These are phyloP conservation scores for Komagataella ulmi DNA, from an alignment of 805 yeast genomes.

Conservation along the genomic window DNA sequence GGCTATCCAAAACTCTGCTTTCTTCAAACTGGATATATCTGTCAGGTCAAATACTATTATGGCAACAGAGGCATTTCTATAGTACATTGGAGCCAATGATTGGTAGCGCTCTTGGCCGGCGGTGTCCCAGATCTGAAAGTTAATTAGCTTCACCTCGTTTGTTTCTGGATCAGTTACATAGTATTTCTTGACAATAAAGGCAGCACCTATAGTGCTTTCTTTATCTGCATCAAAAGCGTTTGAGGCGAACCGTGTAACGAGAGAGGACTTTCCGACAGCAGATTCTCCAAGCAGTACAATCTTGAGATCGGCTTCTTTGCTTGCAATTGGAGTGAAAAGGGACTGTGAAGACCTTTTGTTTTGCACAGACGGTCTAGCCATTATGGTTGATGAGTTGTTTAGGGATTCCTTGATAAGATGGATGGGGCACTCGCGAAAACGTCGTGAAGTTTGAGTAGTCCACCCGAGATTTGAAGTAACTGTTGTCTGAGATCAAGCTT, in stretches of 20 bases:
- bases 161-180: slow-evolving; percentile 15
- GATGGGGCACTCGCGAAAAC: neutral
- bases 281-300: slow-evolving; percentile 33
- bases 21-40: slow-evolving; percentile 34
- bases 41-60: slow-evolving; percentile 80
- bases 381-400: slow-evolving; percentile 4
- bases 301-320: slow-evolving; percentile 18
- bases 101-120: slow-evolving; percentile 92
- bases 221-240: slow-evolving; percentile 64
- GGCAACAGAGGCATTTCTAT: slow-evolving; percentile 72
- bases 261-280: slow-evolving; percentile 55
- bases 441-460: neutral
- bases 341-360: slow-evolving; percentile 1
- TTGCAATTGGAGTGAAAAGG: neutral
- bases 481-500: no score
- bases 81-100: slow-evolving; percentile 74
- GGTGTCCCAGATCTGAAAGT: slow-evolving; percentile 81
- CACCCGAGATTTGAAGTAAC: neutral
- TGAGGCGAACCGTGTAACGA: slow-evolving; percentile 67
- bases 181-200: slow-evolving; percentile 77
- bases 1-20: slow-evolving; percentile 84
- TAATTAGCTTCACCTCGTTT: slow-evolving; percentile 18
- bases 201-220: slow-evolving; percentile 97
- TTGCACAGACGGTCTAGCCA: neutral
- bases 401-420: neutral